Conservation (phyloP, 176 grass and related monocot genomes). For the Luzula sylvatica region DNA sequence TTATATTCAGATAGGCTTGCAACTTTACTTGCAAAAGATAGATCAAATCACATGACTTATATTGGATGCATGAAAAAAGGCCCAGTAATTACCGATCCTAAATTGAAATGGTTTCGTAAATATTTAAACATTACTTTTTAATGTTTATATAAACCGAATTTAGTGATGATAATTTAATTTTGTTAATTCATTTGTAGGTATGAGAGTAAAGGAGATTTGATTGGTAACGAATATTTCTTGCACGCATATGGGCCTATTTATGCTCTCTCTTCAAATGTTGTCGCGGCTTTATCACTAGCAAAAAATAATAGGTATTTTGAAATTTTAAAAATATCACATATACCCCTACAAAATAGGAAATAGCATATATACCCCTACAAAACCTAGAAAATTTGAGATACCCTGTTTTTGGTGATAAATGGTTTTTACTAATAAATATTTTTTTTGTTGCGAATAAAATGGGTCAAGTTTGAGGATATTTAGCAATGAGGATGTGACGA, state of each 20-base stretch:
- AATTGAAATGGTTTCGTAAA: conserved; percentile 70
- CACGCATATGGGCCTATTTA: conserved; percentile 82
- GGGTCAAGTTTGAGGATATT: conserved; percentile 99
- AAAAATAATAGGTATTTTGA: conserved; percentile 64
- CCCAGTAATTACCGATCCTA: conserved; percentile 83
- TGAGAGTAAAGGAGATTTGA: conserved; percentile 75
- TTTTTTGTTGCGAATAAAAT: no score
- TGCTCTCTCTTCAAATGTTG: conserved; percentile 78
- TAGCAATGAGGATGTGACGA: conserved; percentile 55
- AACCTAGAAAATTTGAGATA: no score
- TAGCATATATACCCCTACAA: no score
- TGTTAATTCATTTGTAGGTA: conserved; percentile 49
- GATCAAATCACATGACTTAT: conserved; percentile 56
- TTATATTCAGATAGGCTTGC: conserved; percentile 78
- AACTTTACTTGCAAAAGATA: conserved; percentile 85
- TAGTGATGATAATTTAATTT: neutral
- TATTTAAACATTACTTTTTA: neutral
- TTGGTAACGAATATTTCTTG: conserved; percentile 76
- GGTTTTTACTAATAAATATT: no score
- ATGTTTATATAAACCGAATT: neutral
- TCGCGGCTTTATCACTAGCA: conserved; percentile 48
- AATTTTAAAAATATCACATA: neutral
- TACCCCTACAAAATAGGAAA: neutral
- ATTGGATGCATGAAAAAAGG: conserved; percentile 99
- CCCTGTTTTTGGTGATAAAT: no score